phyloP scores from a whole-genome alignment of 225 moss, liverwort and hornwort species.

The Climacium dendroides region DNA sequence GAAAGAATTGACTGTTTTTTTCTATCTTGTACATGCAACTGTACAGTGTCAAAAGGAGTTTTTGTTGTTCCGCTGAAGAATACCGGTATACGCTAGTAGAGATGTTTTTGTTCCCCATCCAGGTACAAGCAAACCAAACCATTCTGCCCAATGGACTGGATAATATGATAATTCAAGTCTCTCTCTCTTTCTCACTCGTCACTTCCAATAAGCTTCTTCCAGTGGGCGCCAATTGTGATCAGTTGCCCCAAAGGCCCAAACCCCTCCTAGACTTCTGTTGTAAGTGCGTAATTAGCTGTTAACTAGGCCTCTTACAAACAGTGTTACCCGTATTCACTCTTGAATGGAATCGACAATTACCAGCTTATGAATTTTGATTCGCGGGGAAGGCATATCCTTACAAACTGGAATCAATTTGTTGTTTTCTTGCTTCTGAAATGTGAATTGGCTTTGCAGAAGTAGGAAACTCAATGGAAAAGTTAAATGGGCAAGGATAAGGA shows the following conservation, averaged over 20 bases:
- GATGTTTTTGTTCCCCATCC: background rate
- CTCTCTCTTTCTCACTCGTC: background rate
- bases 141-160: background rate
- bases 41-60: slow-evolving; percentile 10
- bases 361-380: background rate
- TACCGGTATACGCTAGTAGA: background rate
- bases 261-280: background rate
- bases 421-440: background rate
- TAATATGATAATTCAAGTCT: background rate
- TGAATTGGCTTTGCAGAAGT: background rate
- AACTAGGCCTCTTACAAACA: background rate
- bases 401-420: background rate
- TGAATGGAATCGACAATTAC: background rate
- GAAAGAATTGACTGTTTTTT: background rate
- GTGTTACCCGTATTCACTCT: background rate
- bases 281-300: background rate
- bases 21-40: slow-evolving; percentile 20
- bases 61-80: slow-evolving; percentile 5
- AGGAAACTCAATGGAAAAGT: background rate
- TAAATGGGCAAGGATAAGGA: background rate
- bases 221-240: background rate
- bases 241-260: background rate
- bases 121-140: background rate
- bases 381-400: background rate
- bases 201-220: slow-evolving; percentile 1